Evolutionary conservation across 331 rosid genomes (phyloP).

Genomic region (Malus hybrid): DNA sequence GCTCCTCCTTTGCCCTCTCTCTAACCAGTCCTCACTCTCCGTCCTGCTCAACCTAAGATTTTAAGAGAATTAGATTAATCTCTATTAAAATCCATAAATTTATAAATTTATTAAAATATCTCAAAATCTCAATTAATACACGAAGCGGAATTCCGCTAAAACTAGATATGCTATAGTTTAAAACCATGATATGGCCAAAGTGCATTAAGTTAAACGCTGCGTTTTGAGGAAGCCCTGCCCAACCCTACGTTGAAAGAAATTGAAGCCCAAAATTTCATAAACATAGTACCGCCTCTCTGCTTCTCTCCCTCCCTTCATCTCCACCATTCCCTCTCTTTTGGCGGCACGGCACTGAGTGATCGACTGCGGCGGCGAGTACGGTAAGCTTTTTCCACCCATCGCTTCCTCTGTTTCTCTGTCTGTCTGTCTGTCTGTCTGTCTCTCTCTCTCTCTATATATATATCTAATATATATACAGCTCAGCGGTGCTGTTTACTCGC

Average conservation of each 20-base stretch:
- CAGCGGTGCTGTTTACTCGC: neutral
- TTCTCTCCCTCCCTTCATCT: neutral
- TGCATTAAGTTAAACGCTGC: neutral
- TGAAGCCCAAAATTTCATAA: neutral
- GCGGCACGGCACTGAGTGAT: conserved; percentile 1
- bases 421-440: too few relatives aligned
- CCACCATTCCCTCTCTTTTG: neutral
- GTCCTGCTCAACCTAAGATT: too few relatives aligned
- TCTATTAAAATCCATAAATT: too few relatives aligned
- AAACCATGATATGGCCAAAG: neutral
- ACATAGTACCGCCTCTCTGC: neutral
- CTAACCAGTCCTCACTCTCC: too few relatives aligned
- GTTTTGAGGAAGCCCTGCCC: neutral
- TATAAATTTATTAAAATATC: too few relatives aligned
- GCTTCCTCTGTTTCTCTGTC: neutral
- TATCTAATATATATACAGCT: neutral
- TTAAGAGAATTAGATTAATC: too few relatives aligned
- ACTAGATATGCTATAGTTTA: too few relatives aligned
- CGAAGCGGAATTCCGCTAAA: too few relatives aligned
- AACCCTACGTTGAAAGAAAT: neutral
- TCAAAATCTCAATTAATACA: too few relatives aligned
- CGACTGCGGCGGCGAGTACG: neutral
- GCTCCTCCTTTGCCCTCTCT: too few relatives aligned
- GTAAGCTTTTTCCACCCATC: neutral
- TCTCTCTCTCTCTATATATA: neutral